These are phyloP conservation scores for Ilyonectria robusta DNA, from an alignment of 2,329 filamentous ascomycete species.

Conservation along the genomic window DNA sequence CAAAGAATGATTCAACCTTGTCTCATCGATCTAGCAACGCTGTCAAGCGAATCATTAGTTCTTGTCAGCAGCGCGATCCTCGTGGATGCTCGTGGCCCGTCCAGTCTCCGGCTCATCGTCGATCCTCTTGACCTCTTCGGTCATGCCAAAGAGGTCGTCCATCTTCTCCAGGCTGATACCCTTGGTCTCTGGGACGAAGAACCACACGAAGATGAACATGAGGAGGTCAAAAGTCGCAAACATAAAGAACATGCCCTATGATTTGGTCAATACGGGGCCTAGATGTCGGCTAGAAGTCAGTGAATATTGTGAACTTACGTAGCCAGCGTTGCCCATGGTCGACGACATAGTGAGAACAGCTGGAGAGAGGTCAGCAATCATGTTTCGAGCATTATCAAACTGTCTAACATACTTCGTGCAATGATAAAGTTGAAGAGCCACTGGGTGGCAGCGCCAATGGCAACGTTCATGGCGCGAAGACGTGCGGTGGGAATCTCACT, in stretches of 20 bases:
- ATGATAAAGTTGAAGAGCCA: constrained; percentile 80
- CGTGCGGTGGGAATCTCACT: constrained; percentile 33
- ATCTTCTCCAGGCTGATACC: constrained; percentile 25
- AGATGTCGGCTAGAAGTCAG: neutral
- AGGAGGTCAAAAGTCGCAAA: constrained; percentile 7
- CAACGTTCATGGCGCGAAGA: constrained; percentile 56
- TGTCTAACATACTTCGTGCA: neutral
- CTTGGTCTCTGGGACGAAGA: constrained; percentile 30
- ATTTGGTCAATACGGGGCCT: constrained; percentile 2
- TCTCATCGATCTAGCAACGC: neutral
- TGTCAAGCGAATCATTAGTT: neutral
- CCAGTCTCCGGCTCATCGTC: neutral
- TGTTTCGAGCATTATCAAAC: neutral
- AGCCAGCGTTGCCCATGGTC: neutral
- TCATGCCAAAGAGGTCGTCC: constrained; percentile 23
- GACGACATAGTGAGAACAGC: neutral
- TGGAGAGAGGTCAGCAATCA: neutral
- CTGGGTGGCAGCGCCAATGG: constrained; percentile 74
- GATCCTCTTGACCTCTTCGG: neutral
- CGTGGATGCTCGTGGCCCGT: neutral
- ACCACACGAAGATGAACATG: constrained; percentile 18
- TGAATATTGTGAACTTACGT: neutral
- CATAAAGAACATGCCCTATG: constrained; percentile 13
- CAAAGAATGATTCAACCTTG: neutral
- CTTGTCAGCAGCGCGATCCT: neutral